A percentile compares a stretch with the other conserved stretches of the same genome.
These are phyloP conservation scores for Colletotrichum gloeosporioides DNA, from an alignment of 2,329 filamentous ascomycete species.

Conservation along the genomic window DNA sequence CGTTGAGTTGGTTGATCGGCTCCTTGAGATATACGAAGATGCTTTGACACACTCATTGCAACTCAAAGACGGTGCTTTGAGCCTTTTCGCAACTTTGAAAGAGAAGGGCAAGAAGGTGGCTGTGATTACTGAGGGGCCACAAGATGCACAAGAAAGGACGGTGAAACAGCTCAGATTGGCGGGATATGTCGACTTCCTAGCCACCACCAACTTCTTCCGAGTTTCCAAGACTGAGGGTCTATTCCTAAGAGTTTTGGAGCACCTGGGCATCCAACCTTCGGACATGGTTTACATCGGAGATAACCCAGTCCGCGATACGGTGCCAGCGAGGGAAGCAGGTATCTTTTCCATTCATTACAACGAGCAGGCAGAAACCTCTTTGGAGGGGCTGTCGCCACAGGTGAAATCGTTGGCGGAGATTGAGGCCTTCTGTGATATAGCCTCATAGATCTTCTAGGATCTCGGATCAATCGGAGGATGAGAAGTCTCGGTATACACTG, in stretches of 20 bases:
- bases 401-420: slow-evolving; percentile 22
- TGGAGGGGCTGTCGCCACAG: slow-evolving; percentile 13
- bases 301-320: slow-evolving; percentile 31
- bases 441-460: background rate
- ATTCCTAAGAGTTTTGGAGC: slow-evolving; percentile 30
- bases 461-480: background rate
- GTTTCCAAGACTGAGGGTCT: slow-evolving; percentile 31
- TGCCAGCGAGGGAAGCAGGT: slow-evolving; percentile 29
- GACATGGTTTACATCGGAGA: slow-evolving; percentile 36
- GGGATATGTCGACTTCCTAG: slow-evolving; percentile 32
- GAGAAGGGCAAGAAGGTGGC: slow-evolving; percentile 41
- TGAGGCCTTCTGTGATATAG: slow-evolving; percentile 14
- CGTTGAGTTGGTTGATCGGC: slow-evolving; percentile 22
- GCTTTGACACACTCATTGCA: slow-evolving; percentile 31
- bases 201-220: slow-evolving; percentile 34
- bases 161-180: slow-evolving; percentile 34
- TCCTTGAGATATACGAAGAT: slow-evolving; percentile 34
- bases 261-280: slow-evolving; percentile 26
- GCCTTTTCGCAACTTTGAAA: slow-evolving; percentile 38
- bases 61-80: slow-evolving; percentile 40
- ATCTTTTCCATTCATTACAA: slow-evolving; percentile 33
- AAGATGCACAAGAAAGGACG: slow-evolving; percentile 52
- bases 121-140: slow-evolving; percentile 51
- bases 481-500: background rate
- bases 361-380: slow-evolving; percentile 17